A percentile compares a stretch with the other conserved stretches of the same genome.
Conservation (phyloP, 345 rosid genomes). For the Melastoma malabathricum region DNA sequence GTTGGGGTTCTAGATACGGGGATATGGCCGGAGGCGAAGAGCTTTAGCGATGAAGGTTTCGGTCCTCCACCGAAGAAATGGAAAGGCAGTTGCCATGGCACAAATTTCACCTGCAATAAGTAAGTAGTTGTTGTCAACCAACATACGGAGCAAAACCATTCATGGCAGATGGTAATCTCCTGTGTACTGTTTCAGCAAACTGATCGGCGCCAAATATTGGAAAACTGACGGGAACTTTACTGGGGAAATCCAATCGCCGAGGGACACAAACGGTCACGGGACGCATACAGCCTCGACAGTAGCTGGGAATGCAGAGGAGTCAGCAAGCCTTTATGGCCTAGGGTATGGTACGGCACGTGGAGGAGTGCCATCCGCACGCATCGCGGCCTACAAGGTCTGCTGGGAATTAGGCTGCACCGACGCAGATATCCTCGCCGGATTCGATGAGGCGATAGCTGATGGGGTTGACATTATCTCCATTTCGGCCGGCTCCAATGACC, state of each 20-base stretch:
- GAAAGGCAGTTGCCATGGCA: constrained; percentile 13
- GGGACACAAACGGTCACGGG: constrained; percentile 17
- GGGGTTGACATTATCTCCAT: constrained; percentile 19
- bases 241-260: constrained; percentile 8
- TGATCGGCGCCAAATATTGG: constrained; percentile 12
- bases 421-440: constrained; percentile 25
- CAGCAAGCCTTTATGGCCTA: constrained; percentile 18
- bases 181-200: constrained; percentile 1
- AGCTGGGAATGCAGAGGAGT: constrained; percentile 12
- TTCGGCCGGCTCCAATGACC: constrained; percentile 1
- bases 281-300: constrained; percentile 23
- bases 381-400: constrained; percentile 30
- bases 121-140: constrained; percentile 2
- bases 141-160: too few relatives aligned
- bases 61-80: constrained; percentile 20
- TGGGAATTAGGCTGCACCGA: constrained; percentile 17
- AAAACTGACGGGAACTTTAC: not conserved
- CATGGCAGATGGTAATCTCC: too few relatives aligned
- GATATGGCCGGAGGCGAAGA: constrained; percentile 2
- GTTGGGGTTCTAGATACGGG: constrained; percentile 14
- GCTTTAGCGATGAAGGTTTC: constrained; percentile 12
- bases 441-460: constrained; percentile 33
- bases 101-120: constrained; percentile 55
- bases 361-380: constrained; percentile 15
- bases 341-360: constrained; percentile 25